phyloP scores from a whole-genome alignment of 2,329 filamentous ascomycete species.

The Fusarium sp. region DNA sequence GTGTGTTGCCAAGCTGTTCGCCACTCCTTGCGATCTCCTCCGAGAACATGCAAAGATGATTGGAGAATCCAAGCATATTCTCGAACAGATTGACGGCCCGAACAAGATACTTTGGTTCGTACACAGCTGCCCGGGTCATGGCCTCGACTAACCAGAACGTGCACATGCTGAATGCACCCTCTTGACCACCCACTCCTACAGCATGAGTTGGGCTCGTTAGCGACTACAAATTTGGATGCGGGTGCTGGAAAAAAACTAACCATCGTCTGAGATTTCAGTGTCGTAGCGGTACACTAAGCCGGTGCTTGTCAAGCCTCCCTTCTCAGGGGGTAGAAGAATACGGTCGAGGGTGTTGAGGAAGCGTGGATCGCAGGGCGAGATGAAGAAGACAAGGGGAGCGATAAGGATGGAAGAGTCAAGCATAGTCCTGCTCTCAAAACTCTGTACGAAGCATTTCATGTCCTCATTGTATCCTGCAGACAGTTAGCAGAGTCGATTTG shows the following conservation, averaged over 20 bases:
- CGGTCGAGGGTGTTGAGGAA: conserved; percentile 79
- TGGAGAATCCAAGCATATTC: conserved; percentile 81
- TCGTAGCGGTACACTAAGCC: conserved; percentile 83
- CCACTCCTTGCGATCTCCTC: conserved; percentile 82
- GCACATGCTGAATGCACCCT: conserved; percentile 85
- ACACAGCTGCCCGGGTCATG: conserved; percentile 75
- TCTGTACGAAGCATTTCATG: conserved; percentile 78
- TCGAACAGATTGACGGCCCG: conserved; percentile 78
- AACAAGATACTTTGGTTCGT: conserved; percentile 73
- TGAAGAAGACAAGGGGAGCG: conserved; percentile 83
- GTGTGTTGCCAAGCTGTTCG: conserved; percentile 83
- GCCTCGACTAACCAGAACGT: conserved; percentile 88
- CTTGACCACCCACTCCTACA: conserved; percentile 77
- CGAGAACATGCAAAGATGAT: conserved; percentile 83
- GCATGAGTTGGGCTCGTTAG: conserved; percentile 14
- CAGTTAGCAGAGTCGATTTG: conserved; percentile 9
- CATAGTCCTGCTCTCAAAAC: conserved; percentile 77
- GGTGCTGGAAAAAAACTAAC: conserved; percentile 57
- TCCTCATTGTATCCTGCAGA: conserved; percentile 75
- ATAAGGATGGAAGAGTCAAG: conserved; percentile 82
- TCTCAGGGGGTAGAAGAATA: conserved; percentile 79
- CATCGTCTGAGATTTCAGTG: conserved; percentile 76
- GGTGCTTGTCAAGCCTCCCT: conserved; percentile 80
- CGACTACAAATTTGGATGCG: not conserved
- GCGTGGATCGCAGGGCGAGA: conserved; percentile 80